A percentile compares a stretch with the other conserved stretches of the same genome.
These are phyloP conservation scores for Boletus reticuloceps DNA, from an alignment of 768 basidiomycete species.

Conservation along the genomic window DNA sequence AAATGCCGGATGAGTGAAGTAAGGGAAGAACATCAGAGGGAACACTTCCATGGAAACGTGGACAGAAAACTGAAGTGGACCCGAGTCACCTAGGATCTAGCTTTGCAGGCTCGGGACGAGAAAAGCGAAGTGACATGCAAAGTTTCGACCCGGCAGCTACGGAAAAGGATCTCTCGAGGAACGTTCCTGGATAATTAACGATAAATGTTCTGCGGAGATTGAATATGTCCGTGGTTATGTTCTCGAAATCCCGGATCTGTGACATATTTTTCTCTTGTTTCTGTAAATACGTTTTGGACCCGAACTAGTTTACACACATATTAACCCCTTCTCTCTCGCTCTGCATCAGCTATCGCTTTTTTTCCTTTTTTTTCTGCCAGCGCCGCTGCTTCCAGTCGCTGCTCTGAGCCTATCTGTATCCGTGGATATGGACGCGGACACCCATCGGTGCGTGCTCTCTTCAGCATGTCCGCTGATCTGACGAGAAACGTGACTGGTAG, in stretches of 20 bases:
- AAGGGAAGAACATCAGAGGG: slow-evolving; percentile 3
- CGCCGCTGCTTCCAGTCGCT: background rate
- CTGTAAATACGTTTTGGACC: slow-evolving; percentile 39
- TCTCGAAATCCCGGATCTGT: slow-evolving; percentile 40
- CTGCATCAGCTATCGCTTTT: slow-evolving; percentile 13
- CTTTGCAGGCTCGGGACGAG: background rate
- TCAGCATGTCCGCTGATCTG: slow-evolving; percentile 13
- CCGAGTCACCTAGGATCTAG: background rate
- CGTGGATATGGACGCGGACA: slow-evolving; percentile 18
- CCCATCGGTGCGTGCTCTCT: slow-evolving; percentile 17
- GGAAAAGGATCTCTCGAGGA: slow-evolving; percentile 25
- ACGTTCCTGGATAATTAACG: slow-evolving; percentile 33
- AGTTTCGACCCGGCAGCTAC: slow-evolving; percentile 17
- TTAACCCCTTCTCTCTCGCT: slow-evolving; percentile 29
- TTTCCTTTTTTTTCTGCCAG: slow-evolving; percentile 6
- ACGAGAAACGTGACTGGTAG: slow-evolving; percentile 13
- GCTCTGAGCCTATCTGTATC: slow-evolving; percentile 6
- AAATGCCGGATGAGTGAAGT: slow-evolving; percentile 26
- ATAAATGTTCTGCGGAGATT: slow-evolving; percentile 31
- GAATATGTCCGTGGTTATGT: slow-evolving; percentile 36
- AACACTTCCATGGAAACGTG: slow-evolving; percentile 23
- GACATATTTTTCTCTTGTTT: slow-evolving; percentile 40
- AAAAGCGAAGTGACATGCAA: slow-evolving; percentile 12
- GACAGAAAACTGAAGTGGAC: background rate
- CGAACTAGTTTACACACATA: slow-evolving; percentile 35